Evolutionary conservation across 2,329 filamentous ascomycete species (phyloP).

Genomic region (Fusarium tanahbumbuense): DNA sequence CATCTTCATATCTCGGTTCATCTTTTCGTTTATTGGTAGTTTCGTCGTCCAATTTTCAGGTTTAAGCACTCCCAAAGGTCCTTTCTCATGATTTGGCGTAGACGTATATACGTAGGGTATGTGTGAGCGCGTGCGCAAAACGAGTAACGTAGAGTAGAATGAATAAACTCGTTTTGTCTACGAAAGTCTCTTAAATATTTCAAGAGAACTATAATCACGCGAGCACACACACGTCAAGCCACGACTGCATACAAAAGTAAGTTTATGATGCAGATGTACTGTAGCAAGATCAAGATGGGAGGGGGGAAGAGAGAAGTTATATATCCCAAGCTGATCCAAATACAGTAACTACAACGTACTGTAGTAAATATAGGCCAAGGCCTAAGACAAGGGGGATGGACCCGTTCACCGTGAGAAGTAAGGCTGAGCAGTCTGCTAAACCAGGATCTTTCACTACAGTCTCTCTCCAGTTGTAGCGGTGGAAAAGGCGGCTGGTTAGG

Average conservation of each 20-base stretch:
- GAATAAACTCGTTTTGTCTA: constrained; percentile 39
- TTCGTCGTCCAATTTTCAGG: constrained; percentile 39
- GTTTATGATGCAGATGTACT: constrained; percentile 30
- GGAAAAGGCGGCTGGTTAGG: constrained; percentile 36
- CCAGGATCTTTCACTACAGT: constrained; percentile 32
- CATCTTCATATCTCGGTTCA: constrained; percentile 43
- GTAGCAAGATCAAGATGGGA: constrained; percentile 23
- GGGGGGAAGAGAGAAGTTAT: constrained; percentile 41
- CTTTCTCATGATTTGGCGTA: constrained; percentile 43
- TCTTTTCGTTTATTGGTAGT: constrained; percentile 25
- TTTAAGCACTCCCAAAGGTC: constrained; percentile 33
- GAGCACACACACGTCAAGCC: constrained; percentile 42
- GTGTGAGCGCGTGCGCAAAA: constrained; percentile 17
- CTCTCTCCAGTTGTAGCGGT: constrained; percentile 32
- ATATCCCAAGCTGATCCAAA: constrained; percentile 38
- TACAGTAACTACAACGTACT: constrained; percentile 23
- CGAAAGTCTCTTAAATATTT: constrained; percentile 32
- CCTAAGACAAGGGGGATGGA: constrained; percentile 38
- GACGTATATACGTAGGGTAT: constrained; percentile 21
- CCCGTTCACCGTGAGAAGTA: constrained; percentile 44
- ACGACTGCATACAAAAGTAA: constrained; percentile 29
- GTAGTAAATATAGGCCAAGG: constrained; percentile 38
- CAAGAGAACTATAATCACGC: constrained; percentile 41
- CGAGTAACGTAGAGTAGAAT: not conserved
- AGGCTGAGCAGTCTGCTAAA: constrained; percentile 44